Evolutionary conservation across 306 rosid genomes (phyloP), one percentile per base, ranked within the genome.

Genomic region (cucumber (Cucumis sativus)): DNA sequence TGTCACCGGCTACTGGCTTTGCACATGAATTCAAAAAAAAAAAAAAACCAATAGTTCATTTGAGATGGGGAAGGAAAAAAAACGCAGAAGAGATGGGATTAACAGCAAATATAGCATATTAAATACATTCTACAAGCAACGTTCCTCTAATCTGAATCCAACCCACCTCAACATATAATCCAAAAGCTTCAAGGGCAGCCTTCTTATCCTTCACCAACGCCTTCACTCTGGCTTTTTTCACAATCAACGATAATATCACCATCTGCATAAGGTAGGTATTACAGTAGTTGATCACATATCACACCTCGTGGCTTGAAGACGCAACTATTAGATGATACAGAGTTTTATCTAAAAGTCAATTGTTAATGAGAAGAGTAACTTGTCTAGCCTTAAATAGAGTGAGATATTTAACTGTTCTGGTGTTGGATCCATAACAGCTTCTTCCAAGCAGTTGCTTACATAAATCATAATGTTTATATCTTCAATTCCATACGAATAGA

Each of bases 101-200:
- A 40, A 64, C 6, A 77, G 74, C 25, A 72, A 77, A 55, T 17
- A 35, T 8, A 73, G 35, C 57, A 75, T 33, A 18, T 8, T 16
- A 56, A 66, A 45, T 39, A 28, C 21, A 45, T 20, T 30, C 33
- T 56, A 8, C 7, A 35, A 2, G 76, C 30, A 40, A 78, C 11
- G 8, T 84, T 80, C 74, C 75, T 43, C 37, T 65, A 74, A 77
- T 80, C 9, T 67, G 45, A 74, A 64, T 79, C 77, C 79, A 75
- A 75, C 83, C 59, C 45, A 95, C 98, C 93, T 92, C 98, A 78
- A 95, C 97, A 80, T 95, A 95, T 77, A 82, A 89, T 77, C 98
- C 98, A 80, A 92, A 92, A 63, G 98, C 91, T 86, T 95, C 97
- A 78, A 92, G 96, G 11, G 97, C 97, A 76, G 88, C 90, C 33